Conservation (phyloP, 257 asterid species). For the Capsicum baccatum region DNA sequence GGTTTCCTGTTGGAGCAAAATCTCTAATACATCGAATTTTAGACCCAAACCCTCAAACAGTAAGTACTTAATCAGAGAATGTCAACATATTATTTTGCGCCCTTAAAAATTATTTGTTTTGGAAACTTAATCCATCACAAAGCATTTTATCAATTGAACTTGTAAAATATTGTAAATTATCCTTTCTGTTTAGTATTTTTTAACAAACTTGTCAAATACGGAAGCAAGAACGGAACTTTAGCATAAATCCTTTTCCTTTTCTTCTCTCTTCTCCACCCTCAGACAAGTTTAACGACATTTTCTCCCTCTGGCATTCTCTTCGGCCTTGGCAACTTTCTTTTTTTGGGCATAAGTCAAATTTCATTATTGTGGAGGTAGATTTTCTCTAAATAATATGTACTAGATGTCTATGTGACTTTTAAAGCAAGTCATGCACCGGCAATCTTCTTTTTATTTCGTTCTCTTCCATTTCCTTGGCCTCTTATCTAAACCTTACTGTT, state of each 20-base stretch:
- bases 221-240: not conserved
- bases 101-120: not conserved
- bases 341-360: not conserved
- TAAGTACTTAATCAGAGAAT: constrained; percentile 41
- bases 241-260: constrained; percentile 15
- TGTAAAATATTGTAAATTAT: not conserved
- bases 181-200: not conserved
- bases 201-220: constrained; percentile 6
- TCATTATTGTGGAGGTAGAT: not conserved
- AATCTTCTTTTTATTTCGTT: constrained; percentile 3
- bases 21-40: constrained; percentile 80
- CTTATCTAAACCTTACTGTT: constrained; percentile 12
- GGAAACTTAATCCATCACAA: constrained; percentile 8
- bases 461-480: not conserved
- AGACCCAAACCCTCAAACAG: constrained; percentile 88
- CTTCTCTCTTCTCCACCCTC: constrained; percentile 22
- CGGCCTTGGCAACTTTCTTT: too few species aligned
- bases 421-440: not conserved
- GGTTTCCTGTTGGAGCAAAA: constrained; percentile 96
- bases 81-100: not conserved
- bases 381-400: not conserved
- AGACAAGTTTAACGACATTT: not conserved
- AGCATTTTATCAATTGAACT: not conserved
- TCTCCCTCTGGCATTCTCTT: not conserved
- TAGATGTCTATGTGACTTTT: not conserved